phyloP scores from a whole-genome alignment of 2,329 filamentous ascomycete genomes.

The Mycogone perniciosa region DNA sequence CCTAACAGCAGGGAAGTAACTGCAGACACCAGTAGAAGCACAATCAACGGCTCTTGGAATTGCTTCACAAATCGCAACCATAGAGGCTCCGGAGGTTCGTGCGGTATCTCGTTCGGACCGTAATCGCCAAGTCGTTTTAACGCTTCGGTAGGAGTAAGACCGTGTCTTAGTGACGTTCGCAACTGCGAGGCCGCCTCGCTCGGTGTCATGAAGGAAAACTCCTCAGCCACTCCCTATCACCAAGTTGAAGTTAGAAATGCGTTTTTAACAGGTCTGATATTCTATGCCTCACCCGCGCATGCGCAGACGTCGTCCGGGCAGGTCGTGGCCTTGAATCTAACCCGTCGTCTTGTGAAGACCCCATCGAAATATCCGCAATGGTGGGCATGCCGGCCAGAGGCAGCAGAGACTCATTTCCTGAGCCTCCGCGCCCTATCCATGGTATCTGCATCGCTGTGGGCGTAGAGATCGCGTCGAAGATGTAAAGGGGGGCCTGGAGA shows the following conservation, averaged over 20 bases:
- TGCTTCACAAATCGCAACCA: constrained; percentile 95
- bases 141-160: constrained; percentile 75
- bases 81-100: constrained; percentile 86
- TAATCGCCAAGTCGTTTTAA: constrained; percentile 70
- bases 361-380: constrained; percentile 24
- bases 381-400: constrained; percentile 29
- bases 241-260: constrained; percentile 10
- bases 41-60: constrained; percentile 91
- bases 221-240: constrained; percentile 48
- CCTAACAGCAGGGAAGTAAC: constrained; percentile 83
- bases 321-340: constrained; percentile 29
- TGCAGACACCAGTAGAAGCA: constrained; percentile 85
- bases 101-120: constrained; percentile 90
- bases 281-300: constrained; percentile 43
- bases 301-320: constrained; percentile 46
- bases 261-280: background rate
- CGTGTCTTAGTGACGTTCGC: constrained; percentile 74
- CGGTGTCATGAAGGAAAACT: constrained; percentile 62
- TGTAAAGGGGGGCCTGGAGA: constrained; percentile 11
- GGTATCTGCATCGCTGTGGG: constrained; percentile 32
- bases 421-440: constrained; percentile 29
- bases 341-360: constrained; percentile 22
- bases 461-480: constrained; percentile 15
- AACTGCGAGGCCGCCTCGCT: constrained; percentile 72
- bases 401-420: constrained; percentile 27